phyloP scores from a whole-genome alignment of 495 filamentous ascomycete genomes.

The Glonium stellatum region DNA sequence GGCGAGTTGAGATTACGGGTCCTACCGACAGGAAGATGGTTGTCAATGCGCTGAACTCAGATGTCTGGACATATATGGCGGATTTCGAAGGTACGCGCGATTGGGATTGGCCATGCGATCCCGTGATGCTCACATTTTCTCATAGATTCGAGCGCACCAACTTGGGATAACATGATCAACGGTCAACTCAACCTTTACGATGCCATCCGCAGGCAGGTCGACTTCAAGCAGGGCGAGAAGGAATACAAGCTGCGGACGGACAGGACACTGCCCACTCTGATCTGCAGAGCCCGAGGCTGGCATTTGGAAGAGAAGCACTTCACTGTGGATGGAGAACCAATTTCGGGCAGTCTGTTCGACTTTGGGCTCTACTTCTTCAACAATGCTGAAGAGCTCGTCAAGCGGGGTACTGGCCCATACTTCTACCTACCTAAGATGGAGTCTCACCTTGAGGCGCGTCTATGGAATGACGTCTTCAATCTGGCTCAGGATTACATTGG shows the following conservation, averaged over 20 bases:
- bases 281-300: conserved; percentile 55
- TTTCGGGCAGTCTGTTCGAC: conserved; percentile 90
- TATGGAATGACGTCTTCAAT: conserved; percentile 99
- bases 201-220: conserved; percentile 86
- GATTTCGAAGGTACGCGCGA: conserved; percentile 78
- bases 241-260: conserved; percentile 96
- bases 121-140: background rate
- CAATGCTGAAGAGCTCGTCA: conserved; percentile 85
- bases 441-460: conserved; percentile 88
- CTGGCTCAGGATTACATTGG: conserved; percentile 87
- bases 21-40: conserved; percentile 99
- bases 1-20: conserved; percentile 97
- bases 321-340: conserved; percentile 90
- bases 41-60: conserved; percentile 91
- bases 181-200: conserved; percentile 98
- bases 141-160: conserved; percentile 88
- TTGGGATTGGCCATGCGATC: background rate
- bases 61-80: conserved; percentile 99
- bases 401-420: conserved; percentile 82
- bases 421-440: conserved; percentile 99
- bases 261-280: conserved; percentile 59
- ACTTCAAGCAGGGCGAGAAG: conserved; percentile 93
- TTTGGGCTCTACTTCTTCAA: conserved; percentile 99
- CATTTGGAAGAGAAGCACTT: conserved; percentile 97
- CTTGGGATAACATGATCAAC: conserved; percentile 99